Evolutionary conservation across 164 flowering plant genomes (phyloP).

Genomic region (Stephania yunnanensis): DNA sequence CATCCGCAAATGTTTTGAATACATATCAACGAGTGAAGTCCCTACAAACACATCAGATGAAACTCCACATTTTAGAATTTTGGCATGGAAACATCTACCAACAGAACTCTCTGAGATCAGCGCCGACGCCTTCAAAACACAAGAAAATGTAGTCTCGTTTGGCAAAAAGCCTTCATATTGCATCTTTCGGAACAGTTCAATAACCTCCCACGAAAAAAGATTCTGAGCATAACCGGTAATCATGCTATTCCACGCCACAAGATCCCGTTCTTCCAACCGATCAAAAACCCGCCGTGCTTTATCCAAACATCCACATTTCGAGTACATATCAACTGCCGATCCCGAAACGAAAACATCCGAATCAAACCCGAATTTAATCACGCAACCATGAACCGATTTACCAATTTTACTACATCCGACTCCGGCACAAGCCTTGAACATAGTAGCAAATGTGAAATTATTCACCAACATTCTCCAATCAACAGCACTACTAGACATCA

Average conservation of each 20-base stretch:
- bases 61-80: not conserved
- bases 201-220: not conserved
- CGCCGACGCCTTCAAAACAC: constrained; percentile 9
- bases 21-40: constrained; percentile 11
- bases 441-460: constrained; percentile 4
- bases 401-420: not conserved
- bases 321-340: constrained; percentile 8
- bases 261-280: constrained; percentile 8
- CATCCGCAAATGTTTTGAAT: constrained; percentile 2
- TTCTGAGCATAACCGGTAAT: constrained; percentile 10
- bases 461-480: constrained; percentile 7
- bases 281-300: constrained; percentile 2
- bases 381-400: constrained; percentile 5
- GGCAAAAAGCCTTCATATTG: constrained; percentile 10
- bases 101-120: not conserved
- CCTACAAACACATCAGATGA: constrained; percentile 7
- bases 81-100: constrained; percentile 5
- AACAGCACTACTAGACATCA: not conserved
- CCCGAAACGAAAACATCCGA: constrained; percentile 8
- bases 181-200: constrained; percentile 1
- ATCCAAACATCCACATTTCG: constrained; percentile 4
- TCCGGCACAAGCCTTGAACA: constrained; percentile 12
- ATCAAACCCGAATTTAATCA: constrained; percentile 8
- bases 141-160: constrained; percentile 9
- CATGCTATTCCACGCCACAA: constrained; percentile 11